phyloP scores from a whole-genome alignment of 2,329 filamentous ascomycete species.

The Zasmidium angulare region DNA sequence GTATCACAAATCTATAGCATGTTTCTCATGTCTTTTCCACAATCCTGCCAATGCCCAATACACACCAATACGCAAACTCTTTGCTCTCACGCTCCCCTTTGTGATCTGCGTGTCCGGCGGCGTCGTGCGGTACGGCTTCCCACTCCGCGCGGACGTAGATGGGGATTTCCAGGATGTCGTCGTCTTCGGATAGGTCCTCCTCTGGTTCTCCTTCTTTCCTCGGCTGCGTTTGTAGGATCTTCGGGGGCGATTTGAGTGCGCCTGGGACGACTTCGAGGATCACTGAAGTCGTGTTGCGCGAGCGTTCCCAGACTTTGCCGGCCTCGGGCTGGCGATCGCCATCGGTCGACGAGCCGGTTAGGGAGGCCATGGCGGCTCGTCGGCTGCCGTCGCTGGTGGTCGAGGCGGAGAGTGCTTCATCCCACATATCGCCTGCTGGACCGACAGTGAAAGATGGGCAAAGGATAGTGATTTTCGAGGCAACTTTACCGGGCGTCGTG shows the following conservation, averaged over 20 bases:
- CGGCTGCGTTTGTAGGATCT: conserved; percentile 33
- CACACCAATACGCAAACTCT: conserved; percentile 94
- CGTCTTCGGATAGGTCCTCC: conserved; percentile 50
- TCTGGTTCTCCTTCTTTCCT: conserved; percentile 40
- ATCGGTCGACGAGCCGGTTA: conserved; percentile 40
- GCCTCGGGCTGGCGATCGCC: conserved; percentile 69
- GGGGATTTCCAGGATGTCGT: conserved; percentile 79
- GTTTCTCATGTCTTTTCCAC: conserved; percentile 33
- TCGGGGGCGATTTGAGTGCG: conserved; percentile 30
- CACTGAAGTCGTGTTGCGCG: conserved; percentile 91
- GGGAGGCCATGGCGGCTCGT: conserved; percentile 33
- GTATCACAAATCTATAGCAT: not conserved
- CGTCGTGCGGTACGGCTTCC: conserved; percentile 67
- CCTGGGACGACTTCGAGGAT: conserved; percentile 82
- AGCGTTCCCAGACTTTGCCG: conserved; percentile 94
- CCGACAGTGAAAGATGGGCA: conserved; percentile 94
- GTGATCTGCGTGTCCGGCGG: conserved; percentile 37
- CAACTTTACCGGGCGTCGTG: conserved; percentile 72
- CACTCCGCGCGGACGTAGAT: conserved; percentile 92
- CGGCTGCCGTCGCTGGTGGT: conserved; percentile 26
- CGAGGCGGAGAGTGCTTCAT: conserved; percentile 71
- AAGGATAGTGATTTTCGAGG: conserved; percentile 81
- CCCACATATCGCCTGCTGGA: conserved; percentile 83
- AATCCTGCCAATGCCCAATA: conserved; percentile 83
- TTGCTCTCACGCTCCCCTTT: conserved; percentile 69